Base-by-base conservation (phyloP, 345 rosid species). In the Chamaenerion angustifolium region DNA sequence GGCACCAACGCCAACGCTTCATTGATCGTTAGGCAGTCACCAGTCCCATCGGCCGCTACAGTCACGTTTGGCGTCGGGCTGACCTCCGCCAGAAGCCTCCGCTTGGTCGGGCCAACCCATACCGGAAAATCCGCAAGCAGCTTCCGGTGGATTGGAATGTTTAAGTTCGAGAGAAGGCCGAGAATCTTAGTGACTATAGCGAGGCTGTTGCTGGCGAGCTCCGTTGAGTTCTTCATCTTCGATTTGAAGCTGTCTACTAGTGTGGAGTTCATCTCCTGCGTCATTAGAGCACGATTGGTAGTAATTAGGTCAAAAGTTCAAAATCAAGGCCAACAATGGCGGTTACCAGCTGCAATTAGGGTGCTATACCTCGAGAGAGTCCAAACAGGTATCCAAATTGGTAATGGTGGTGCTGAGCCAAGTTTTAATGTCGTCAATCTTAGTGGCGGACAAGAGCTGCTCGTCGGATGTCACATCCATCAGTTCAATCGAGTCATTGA, bases 41-140 rank as follows among this genome's bases (percentile, higher is more conserved):
- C 89, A 0, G 62, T 68, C 7, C 79, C 79, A 45, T 85, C 95
- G 16, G 54, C 40, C 13, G 83, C 93, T 55, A 88, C 95, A 12
- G 66, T 66, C 27, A 62, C 70, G 50, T 85, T n/a, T 0, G 83
- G 76, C 4, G 3, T 49, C 8, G 54, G 40, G 3, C 48, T 62
- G 3, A 53, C 14, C 2, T n/a, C 75, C 56, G 59, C 70, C 23
- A 88, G 82, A 27, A 85, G 54, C 68, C 80, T 58, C 51, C 93
- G 60, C 18, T 71, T 77, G 0, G 62, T 37, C 4, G 56, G 49
- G 7, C 63, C 47, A 0, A 85, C 61, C 97, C 95, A 80, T 12
- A 13, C 42, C 0, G 97, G 95, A 40, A 72, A 84, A 11, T 56
- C 67, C 2, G 62, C 58, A 12, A 80, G 67, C 45, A 79, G 25